These are phyloP conservation scores for Vaccinium vitisidaea DNA, from an alignment of 148 eudicot species.

Conservation along the genomic window DNA sequence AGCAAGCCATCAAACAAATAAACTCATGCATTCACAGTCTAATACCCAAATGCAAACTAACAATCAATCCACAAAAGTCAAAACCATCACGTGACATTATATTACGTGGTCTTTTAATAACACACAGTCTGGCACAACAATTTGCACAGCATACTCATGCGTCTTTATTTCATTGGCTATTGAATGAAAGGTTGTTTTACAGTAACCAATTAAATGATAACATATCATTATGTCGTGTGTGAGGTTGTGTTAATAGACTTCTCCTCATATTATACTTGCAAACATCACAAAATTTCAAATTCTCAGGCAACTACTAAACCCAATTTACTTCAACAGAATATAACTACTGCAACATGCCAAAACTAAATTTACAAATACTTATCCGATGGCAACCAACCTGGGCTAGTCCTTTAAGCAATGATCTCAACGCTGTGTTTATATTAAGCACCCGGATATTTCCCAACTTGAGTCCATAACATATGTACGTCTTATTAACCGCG, in stretches of 20 bases:
- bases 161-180: background rate
- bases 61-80: background rate
- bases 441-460: conserved; percentile 89
- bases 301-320: background rate
- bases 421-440: conserved; percentile 86
- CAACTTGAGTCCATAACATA: conserved; percentile 90
- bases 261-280: background rate
- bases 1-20: background rate
- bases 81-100: background rate
- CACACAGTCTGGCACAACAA: background rate
- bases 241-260: background rate
- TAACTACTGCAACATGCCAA: background rate
- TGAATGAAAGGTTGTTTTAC: background rate
- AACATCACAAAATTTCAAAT: background rate
- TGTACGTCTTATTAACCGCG: conserved; percentile 87
- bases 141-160: background rate
- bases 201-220: background rate
- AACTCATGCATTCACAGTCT: background rate
- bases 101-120: background rate
- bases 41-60: background rate
- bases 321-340: background rate
- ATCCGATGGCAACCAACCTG: conserved; percentile 53
- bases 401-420: conserved; percentile 80
- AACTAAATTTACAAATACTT: background rate
- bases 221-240: background rate